These are phyloP conservation scores for Fusarium pininemorale DNA, from an alignment of 2,329 filamentous ascomycete species.

Conservation along the genomic window DNA sequence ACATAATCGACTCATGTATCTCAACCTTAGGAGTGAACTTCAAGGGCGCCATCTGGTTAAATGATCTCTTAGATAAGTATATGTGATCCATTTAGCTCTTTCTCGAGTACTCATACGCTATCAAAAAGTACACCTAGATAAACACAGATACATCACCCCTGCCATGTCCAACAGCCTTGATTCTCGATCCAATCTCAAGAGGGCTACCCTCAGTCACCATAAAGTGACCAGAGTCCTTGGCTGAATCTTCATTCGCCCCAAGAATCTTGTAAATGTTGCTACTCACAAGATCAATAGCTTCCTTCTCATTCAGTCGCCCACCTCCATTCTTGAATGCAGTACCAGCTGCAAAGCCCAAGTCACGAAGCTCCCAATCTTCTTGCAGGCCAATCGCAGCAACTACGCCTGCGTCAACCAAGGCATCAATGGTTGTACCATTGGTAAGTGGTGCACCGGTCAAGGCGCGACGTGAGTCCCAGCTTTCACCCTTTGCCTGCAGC, in stretches of 20 bases:
- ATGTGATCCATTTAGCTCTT: not conserved
- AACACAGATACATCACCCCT: conserved; percentile 31
- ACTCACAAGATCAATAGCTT: conserved; percentile 66
- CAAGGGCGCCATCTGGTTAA: too few species aligned
- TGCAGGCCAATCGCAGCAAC: conserved; percentile 65
- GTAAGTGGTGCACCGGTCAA: conserved; percentile 72
- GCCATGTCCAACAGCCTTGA: conserved; percentile 33
- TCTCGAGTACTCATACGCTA: not conserved
- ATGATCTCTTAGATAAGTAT: not conserved
- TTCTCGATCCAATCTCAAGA: conserved; percentile 60
- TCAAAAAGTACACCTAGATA: not conserved
- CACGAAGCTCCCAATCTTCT: conserved; percentile 70
- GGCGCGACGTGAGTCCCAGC: conserved; percentile 70
- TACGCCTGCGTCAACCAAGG: conserved; percentile 67
- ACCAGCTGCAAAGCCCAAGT: conserved; percentile 68
- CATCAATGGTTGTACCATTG: conserved; percentile 69
- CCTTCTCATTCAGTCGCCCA: conserved; percentile 61
- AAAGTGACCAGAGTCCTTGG: conserved; percentile 57
- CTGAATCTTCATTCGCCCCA: conserved; percentile 52
- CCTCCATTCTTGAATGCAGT: conserved; percentile 65
- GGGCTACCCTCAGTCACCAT: conserved; percentile 71
- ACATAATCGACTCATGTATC: not conserved
- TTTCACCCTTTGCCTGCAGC: conserved; percentile 61
- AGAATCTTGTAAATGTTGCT: conserved; percentile 67
- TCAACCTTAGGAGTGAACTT: too few species aligned